A percentile compares a stretch with the other conserved stretches of the same genome.
phyloP scores from a whole-genome alignment of 2,329 filamentous ascomycete genomes.

The Colletotrichum salicis region DNA sequence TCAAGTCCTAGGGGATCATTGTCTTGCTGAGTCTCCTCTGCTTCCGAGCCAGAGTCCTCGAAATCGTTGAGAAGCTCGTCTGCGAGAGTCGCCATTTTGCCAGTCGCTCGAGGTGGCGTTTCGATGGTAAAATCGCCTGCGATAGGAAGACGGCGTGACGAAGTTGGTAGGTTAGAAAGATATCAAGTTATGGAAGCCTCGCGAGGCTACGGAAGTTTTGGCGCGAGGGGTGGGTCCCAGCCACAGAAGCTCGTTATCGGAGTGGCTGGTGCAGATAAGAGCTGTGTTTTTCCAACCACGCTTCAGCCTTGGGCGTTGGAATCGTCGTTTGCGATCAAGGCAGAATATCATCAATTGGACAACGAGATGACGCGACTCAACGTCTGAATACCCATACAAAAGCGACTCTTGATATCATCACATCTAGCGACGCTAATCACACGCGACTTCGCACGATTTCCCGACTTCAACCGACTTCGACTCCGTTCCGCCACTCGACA shows the following conservation, averaged over 20 bases:
- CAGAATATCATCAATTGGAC: not conserved
- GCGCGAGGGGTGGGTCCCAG: not conserved
- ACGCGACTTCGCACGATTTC: not conserved
- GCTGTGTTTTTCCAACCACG: constrained; percentile 13
- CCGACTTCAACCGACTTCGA: not conserved
- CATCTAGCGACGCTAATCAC: not conserved
- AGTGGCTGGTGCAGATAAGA: constrained; percentile 19
- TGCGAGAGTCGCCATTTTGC: constrained; percentile 84
- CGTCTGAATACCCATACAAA: not conserved
- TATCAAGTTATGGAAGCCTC: constrained; percentile 14
- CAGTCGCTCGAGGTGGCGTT: not conserved
- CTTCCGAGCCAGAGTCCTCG: constrained; percentile 84
- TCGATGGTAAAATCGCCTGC: not conserved
- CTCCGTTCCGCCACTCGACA: constrained; percentile 41
- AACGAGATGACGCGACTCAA: not conserved
- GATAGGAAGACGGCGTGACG: not conserved
- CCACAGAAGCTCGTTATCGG: constrained; percentile 5
- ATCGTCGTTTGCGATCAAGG: not conserved
- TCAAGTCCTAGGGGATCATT: constrained; percentile 57
- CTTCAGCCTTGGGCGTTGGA: constrained; percentile 7
- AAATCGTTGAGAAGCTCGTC: constrained; percentile 95
- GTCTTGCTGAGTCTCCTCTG: constrained; percentile 69
- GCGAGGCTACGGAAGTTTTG: constrained; percentile 13
- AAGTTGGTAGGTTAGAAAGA: not conserved
- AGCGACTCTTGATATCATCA: not conserved